Base-by-base conservation (phyloP, 108 stramenopile species). In the Aurantiochytrium sp. region DNA sequence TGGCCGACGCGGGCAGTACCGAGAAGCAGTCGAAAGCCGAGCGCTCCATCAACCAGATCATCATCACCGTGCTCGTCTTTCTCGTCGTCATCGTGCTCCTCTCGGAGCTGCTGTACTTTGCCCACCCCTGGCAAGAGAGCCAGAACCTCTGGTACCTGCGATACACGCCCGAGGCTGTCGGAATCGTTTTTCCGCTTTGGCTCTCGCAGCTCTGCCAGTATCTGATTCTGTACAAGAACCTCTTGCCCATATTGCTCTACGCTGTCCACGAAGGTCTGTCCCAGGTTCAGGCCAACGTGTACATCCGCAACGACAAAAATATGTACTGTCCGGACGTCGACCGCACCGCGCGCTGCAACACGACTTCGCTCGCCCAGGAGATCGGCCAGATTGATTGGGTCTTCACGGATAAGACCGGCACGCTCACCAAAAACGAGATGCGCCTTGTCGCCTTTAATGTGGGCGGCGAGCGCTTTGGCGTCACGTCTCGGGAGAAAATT, bases 1-100 rank as follows among this genome's bases (percentile, higher is more conserved):
- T 93, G 92, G 98, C 98, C 88, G 95, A 96, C 34, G 91, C 96
- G 41, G 94, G 95, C 12, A 94, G 96, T 19, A 96, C 96, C 19
- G 94, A 95, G 54, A 98, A 98, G 91, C 96, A 97, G 81, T 96
- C 96, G 88, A 93, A 94, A 50, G 86, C 97, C 39, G 98, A 99
- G 87, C 52, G 55, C 2, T 53, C 50, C 65, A 85, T 93, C 34
- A 94, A 94, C 89, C 54, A 37, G 45, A 86, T 89, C 37, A 55
- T 93, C 31, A 55, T 41, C 32, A 52, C 92, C 37, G 90, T 93
- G 36, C 87, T 93, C 87, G 50, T 39, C 34, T 55, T 87, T 37
- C 88, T 89, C 86, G 42, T 89, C 27, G 22, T 85, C 34, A 54
- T 88, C 4, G 22, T 36, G 30, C 48, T 93, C 37, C 6, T 93